Percentiles rank a stretch among this genome's conserved stretches.
These are phyloP conservation scores for Arthonia radiata DNA, from an alignment of 495 filamentous ascomycete genomes.

Conservation along the genomic window DNA sequence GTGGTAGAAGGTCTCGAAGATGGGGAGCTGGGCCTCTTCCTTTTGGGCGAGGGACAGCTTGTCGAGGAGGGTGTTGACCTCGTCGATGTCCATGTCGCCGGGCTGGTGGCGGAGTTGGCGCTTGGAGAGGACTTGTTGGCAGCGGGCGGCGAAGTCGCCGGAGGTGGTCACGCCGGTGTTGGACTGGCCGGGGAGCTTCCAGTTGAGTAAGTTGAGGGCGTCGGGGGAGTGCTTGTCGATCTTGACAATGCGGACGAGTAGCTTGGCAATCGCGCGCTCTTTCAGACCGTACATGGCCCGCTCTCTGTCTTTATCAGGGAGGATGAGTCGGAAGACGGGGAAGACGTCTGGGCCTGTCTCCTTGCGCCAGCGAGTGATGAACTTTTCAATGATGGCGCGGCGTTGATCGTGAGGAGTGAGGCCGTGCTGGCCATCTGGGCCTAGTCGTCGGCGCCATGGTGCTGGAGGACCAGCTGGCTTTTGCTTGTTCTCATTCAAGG, in stretches of 20 bases:
- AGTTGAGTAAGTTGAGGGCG: slow-evolving; percentile 62
- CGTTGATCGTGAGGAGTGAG: slow-evolving; percentile 61
- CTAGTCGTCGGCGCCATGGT: slow-evolving; percentile 24
- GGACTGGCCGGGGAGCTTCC: slow-evolving; percentile 65
- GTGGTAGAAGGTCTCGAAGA: slow-evolving; percentile 63
- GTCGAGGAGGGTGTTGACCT: slow-evolving; percentile 77
- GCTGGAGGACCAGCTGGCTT: slow-evolving; percentile 32
- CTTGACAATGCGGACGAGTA: slow-evolving; percentile 76
- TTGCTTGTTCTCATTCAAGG: slow-evolving; percentile 62
- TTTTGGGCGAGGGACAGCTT: slow-evolving; percentile 45
- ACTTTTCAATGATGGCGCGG: slow-evolving; percentile 66
- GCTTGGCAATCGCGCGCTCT: slow-evolving; percentile 68
- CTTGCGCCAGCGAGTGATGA: slow-evolving; percentile 68
- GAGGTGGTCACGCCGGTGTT: slow-evolving; percentile 36
- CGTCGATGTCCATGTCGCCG: slow-evolving; percentile 58
- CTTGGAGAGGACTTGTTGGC: slow-evolving; percentile 67
- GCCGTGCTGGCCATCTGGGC: slow-evolving; percentile 29
- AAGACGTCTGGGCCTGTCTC: slow-evolving; percentile 84
- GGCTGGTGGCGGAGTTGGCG: slow-evolving; percentile 47
- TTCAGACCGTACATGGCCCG: slow-evolving; percentile 87
- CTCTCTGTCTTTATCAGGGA: slow-evolving; percentile 86
- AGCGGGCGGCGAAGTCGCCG: slow-evolving; percentile 78
- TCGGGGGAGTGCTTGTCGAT: slow-evolving; percentile 84
- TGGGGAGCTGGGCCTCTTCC: slow-evolving; percentile 57
- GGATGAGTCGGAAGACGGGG: slow-evolving; percentile 71